Base-by-base conservation (phyloP, 2,329 filamentous ascomycete species). In the Fusarium compactum region DNA sequence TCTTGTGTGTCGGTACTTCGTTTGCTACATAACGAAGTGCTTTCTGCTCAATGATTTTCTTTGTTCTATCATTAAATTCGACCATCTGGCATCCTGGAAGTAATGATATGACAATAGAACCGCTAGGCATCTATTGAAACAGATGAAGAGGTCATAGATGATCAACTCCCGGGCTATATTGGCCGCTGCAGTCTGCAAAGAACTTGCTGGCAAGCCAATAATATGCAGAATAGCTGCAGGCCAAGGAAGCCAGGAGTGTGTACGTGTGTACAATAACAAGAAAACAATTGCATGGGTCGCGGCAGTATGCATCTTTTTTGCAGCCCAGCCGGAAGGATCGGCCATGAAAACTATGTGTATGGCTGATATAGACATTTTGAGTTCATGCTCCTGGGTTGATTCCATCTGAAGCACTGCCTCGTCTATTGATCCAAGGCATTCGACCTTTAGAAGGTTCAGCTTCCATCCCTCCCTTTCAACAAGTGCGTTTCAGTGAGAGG, bases 311-410 rank as follows among this genome's bases (percentile, higher is more conserved):
- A 32, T 61, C 22, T 56, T 32, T 44, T 20, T 55, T 56, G 53
- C 43, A 48, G 30, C 46, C 24, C 29, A 58, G 32, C 52, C 67
- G 59, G 68, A 61, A 70, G 51, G 55, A 50, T 52, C 67, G 62
- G 67, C 43, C 34, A 30, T 64, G 24, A 25, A 29, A 48, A 53
- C 38, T 52, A 40, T 43, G 30, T 40, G 29, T 62, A 25, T 41
- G 57, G 29, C 38, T 54, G 41, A 54, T 58, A 53, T 27, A 25
- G 38, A 27, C 27, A 69, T 69, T 70, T 65, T 69, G 52, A 71
- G 68, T 71, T 70, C 41, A 56, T 52, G 29, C 52, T 47, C 43
- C 47, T 51, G 25, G 38, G 8, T 62, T 47, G 30, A 47, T 46
- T 30, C 25, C 9, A n/a, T 27, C 44, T 18, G 29, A 53, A 54